A percentile compares a stretch with the other conserved stretches of the same genome.
phyloP scores from a whole-genome alignment of 2,329 filamentous ascomycete genomes.

The Paracoccidioides brasiliensis region DNA sequence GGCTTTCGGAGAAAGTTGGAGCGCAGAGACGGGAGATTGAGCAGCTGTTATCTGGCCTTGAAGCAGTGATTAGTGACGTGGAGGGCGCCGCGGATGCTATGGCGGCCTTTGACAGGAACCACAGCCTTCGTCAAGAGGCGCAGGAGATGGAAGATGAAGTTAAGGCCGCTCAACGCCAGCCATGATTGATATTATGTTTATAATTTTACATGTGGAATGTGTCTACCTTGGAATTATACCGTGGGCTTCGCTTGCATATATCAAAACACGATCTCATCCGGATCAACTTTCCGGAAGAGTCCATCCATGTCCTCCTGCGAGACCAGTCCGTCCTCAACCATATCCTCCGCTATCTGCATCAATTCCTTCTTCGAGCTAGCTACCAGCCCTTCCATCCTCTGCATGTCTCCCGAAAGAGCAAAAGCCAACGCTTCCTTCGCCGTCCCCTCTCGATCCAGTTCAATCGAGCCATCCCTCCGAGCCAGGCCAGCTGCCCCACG shows the following conservation, averaged over 20 bases:
- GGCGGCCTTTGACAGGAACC: conserved; percentile 25
- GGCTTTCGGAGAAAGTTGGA: conserved; percentile 38
- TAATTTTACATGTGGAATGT: neutral
- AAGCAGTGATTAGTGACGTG: conserved; percentile 44
- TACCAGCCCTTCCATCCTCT: conserved; percentile 27
- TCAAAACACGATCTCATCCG: conserved; percentile 13
- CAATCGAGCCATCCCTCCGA: conserved; percentile 27
- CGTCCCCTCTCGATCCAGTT: conserved; percentile 33
- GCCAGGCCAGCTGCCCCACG: conserved; percentile 37
- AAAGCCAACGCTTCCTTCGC: conserved; percentile 38
- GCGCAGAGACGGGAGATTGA: conserved; percentile 46
- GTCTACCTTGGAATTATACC: neutral
- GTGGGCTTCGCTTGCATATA: neutral
- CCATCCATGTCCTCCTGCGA: conserved; percentile 14
- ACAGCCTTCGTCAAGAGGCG: conserved; percentile 29
- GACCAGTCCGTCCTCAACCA: conserved; percentile 41
- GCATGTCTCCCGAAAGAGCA: conserved; percentile 30
- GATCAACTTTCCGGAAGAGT: conserved; percentile 7
- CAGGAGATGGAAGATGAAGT: conserved; percentile 33
- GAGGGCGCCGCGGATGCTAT: conserved; percentile 37
- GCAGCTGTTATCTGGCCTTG: conserved; percentile 40
- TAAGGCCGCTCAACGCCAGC: conserved; percentile 16
- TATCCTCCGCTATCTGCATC: conserved; percentile 34
- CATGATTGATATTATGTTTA: neutral
- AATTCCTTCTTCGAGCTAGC: conserved; percentile 25